Evolutionary conservation across 768 basidiomycete genomes (phyloP).

Genomic region (Suillus luteus): DNA sequence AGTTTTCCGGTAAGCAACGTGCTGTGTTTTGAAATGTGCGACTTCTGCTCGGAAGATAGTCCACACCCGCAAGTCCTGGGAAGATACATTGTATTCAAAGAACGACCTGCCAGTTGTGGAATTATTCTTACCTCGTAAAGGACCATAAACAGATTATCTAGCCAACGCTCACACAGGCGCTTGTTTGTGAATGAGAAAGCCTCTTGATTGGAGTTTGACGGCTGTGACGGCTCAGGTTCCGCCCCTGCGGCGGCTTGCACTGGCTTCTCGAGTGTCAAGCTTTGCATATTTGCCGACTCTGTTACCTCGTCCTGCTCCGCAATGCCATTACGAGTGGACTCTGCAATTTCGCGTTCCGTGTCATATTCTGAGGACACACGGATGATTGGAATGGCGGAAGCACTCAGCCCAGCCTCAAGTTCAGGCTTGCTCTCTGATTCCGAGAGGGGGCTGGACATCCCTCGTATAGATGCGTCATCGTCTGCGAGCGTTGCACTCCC

Average conservation of each 20-base stretch:
- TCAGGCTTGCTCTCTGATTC: constrained; percentile 31
- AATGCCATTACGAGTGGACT: constrained; percentile 24
- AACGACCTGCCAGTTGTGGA: background rate
- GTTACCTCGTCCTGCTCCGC: constrained; percentile 39
- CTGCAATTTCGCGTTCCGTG: constrained; percentile 43
- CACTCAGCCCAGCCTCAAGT: constrained; percentile 14
- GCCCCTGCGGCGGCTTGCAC: constrained; percentile 42
- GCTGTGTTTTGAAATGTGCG: constrained; percentile 98
- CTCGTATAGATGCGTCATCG: constrained; percentile 74
- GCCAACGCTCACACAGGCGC: constrained; percentile 94
- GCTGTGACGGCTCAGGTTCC: constrained; percentile 25
- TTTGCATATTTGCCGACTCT: constrained; percentile 31
- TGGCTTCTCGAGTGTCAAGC: constrained; percentile 42
- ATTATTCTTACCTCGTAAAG: constrained; percentile 77
- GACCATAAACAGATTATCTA: constrained; percentile 98
- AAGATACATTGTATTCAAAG: background rate
- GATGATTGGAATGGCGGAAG: constrained; percentile 61
- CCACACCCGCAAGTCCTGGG: constrained; percentile 92
- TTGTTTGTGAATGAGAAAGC: constrained; percentile 95
- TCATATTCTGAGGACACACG: constrained; percentile 75
- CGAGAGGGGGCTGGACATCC: constrained; percentile 44
- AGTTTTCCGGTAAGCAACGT: constrained; percentile 96
- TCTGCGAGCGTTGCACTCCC: constrained; percentile 41
- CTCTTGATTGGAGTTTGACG: constrained; percentile 44
- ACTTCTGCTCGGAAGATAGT: constrained; percentile 99